Evolutionary conservation across 169 alveolate species (phyloP).

Genomic region (Plasmodium chabaudi): DNA sequence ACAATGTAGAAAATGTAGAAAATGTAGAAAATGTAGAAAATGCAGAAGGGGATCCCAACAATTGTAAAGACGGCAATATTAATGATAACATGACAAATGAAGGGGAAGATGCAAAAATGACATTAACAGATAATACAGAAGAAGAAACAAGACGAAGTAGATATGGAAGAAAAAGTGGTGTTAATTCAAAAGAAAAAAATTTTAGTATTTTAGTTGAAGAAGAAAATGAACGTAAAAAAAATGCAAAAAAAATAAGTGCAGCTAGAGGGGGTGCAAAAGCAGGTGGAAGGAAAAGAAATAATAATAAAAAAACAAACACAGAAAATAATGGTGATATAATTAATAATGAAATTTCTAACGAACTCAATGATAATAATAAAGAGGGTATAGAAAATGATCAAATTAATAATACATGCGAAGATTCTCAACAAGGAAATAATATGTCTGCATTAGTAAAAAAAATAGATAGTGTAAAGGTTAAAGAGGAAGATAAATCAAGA

Average conservation of each 20-base stretch:
- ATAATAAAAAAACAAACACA: neutral
- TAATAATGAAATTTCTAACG: neutral
- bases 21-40: neutral
- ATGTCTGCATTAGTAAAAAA: neutral
- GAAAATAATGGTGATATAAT: neutral
- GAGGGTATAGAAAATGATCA: neutral
- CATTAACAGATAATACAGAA: neutral
- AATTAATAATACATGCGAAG: neutral
- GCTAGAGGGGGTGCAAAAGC: conserved; percentile 10
- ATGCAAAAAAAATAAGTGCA: conserved; percentile 4
- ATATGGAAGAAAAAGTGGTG: conserved; percentile 55
- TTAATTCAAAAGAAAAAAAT: conserved; percentile 34
- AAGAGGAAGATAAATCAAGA: neutral
- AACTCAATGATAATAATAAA: neutral
- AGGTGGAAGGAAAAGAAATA: conserved; percentile 14
- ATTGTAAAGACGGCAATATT: neutral
- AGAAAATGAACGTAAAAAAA: conserved; percentile 27
- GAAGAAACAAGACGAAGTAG: conserved; percentile 23
- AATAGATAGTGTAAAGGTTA: neutral
- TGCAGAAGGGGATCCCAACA: conserved; percentile 3
- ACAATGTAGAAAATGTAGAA: neutral
- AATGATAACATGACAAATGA: neutral
- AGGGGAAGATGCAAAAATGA: neutral
- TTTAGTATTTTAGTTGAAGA: conserved; percentile 22
- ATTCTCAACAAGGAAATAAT: neutral